Evolutionary conservation across 2,329 filamentous ascomycete genomes (phyloP).

Genomic region (Penicillium sp.): DNA sequence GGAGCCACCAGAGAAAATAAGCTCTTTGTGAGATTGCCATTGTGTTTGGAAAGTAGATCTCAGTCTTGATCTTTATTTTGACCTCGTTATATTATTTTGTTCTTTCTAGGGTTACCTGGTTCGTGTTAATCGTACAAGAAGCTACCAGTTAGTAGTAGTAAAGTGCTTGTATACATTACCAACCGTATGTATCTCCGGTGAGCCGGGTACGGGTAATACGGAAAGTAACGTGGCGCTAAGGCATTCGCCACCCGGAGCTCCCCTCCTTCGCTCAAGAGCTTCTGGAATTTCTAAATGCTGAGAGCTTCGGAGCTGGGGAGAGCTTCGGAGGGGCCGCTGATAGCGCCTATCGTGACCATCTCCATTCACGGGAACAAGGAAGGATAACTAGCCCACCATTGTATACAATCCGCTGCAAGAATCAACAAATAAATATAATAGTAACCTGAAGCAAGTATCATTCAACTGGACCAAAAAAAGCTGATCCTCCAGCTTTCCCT

Average conservation of each 20-base stretch:
- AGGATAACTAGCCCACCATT: neutral
- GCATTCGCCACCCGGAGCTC: conserved; percentile 34
- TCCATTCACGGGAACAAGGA: too few species aligned
- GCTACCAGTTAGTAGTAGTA: too few species aligned
- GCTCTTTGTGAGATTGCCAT: neutral
- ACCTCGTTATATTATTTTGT: neutral
- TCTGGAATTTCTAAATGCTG: conserved; percentile 30
- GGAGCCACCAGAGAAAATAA: neutral
- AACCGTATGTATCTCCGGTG: neutral
- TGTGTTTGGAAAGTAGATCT: neutral
- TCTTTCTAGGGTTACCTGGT: neutral
- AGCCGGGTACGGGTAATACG: conserved; percentile 6
- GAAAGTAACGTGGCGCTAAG: conserved; percentile 27
- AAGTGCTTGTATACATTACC: neutral
- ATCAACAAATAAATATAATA: conserved; percentile 5
- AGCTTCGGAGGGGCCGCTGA: conserved; percentile 39
- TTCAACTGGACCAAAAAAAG: neutral
- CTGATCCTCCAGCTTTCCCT: conserved; percentile 10
- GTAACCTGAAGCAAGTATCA: neutral
- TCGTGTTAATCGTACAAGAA: too few species aligned
- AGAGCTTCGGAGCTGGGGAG: conserved; percentile 22
- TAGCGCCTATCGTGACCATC: conserved; percentile 31
- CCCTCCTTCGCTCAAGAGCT: conserved; percentile 30
- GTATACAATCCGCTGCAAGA: neutral
- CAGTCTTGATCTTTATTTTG: neutral